phyloP scores from a whole-genome alignment of 179 eudicot species.

The Drosera spatulata region DNA sequence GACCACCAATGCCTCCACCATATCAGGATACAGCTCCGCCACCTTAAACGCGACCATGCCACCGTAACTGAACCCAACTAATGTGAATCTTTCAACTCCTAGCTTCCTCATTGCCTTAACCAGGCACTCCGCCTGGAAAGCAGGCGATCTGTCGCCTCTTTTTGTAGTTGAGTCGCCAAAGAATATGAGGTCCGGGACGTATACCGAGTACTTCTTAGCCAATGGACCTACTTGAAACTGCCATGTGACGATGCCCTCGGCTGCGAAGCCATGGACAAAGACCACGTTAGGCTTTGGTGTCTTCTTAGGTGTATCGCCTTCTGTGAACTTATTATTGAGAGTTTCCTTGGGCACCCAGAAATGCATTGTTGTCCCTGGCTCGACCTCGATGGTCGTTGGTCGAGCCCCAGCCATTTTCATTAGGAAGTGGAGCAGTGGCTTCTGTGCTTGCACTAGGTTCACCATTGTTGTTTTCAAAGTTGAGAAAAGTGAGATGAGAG shows the following conservation, averaged over 20 bases:
- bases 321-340: conserved; percentile 13
- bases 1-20: conserved; percentile 37
- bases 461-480: conserved; percentile 35
- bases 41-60: conserved; percentile 41
- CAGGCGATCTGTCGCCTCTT: conserved; percentile 7
- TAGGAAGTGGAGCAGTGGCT: conserved; percentile 48
- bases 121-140: conserved; percentile 34
- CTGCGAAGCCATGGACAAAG: conserved; percentile 32
- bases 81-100: conserved; percentile 30
- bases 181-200: conserved; percentile 46
- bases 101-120: conserved; percentile 21
- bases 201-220: conserved; percentile 17
- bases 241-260: conserved; percentile 34
- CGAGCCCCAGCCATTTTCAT: conserved; percentile 79
- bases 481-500: too few species aligned
- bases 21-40: conserved; percentile 30
- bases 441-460: conserved; percentile 74
- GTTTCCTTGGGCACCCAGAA: conserved; percentile 78
- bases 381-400: conserved; percentile 49
- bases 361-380: conserved; percentile 61
- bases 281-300: conserved; percentile 26
- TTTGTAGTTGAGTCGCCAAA: conserved; percentile 36
- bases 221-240: conserved; percentile 24
- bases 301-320: conserved; percentile 9
- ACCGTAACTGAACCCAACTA: conserved; percentile 47